Evolutionary conservation across 257 asterid genomes (phyloP).

Genomic region (Gardenia jasminoides): DNA sequence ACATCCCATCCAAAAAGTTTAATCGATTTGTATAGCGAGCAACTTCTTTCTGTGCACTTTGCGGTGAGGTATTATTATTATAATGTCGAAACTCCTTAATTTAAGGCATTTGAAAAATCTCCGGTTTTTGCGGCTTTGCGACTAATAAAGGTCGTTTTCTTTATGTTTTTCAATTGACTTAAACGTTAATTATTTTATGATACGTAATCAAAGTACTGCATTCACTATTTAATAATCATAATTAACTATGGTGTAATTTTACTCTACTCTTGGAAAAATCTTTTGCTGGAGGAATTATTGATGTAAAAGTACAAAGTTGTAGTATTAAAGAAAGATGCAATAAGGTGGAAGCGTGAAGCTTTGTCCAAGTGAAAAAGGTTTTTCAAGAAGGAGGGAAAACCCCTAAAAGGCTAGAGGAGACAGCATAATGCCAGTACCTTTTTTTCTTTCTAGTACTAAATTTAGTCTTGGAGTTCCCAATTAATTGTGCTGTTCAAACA

Average conservation of each 20-base stretch:
- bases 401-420: not conserved
- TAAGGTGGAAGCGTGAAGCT: not conserved
- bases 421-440: not conserved
- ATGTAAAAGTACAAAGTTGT: not conserved
- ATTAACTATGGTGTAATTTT: too few relatives aligned
- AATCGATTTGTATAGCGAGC: too few relatives aligned
- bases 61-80: constrained; percentile 17
- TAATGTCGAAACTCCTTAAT: constrained; percentile 15
- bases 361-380: constrained; percentile 4
- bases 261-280: not conserved
- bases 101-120: constrained; percentile 40
- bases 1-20: too few relatives aligned
- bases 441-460: too few relatives aligned
- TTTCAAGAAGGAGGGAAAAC: not conserved
- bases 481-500: not conserved
- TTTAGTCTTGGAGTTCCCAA: not conserved
- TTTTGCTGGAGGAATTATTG: not conserved
- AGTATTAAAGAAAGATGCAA: not conserved
- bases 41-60: constrained; percentile 4
- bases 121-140: constrained; percentile 45
- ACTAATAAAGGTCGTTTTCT: constrained; percentile 26
- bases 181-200: not conserved
- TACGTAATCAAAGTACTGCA: not conserved
- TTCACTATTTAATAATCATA: not conserved
- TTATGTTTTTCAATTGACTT: constrained; percentile 10